These are phyloP conservation scores for Fusarium sp. DNA, from an alignment of 2,329 filamentous ascomycete species.

Conservation along the genomic window DNA sequence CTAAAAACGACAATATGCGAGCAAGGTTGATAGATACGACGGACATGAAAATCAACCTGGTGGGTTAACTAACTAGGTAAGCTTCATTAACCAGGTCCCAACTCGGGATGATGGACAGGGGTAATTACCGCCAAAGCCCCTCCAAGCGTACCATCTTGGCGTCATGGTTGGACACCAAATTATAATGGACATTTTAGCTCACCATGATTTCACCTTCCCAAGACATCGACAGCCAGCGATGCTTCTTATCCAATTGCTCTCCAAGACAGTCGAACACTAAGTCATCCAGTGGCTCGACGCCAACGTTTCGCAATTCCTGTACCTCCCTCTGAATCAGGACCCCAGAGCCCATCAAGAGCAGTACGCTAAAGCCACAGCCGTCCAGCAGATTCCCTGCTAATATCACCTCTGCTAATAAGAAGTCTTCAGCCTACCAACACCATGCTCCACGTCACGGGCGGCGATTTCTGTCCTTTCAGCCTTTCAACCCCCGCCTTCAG, in stretches of 20 bases:
- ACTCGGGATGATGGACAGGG: slow-evolving; percentile 39
- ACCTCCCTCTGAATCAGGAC: background rate
- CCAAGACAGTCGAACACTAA: slow-evolving; percentile 1
- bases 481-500: slow-evolving; percentile 4
- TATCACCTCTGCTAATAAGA: slow-evolving; percentile 31
- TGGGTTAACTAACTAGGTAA: slow-evolving; percentile 9
- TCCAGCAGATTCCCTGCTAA: slow-evolving; percentile 31
- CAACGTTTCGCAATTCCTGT: slow-evolving; percentile 34
- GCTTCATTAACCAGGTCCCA: slow-evolving; percentile 26
- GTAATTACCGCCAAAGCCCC: slow-evolving; percentile 29
- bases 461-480: slow-evolving; percentile 7
- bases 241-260: slow-evolving; percentile 6
- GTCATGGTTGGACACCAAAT: slow-evolving; percentile 38
- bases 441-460: slow-evolving; percentile 19
- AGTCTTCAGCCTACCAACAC: slow-evolving; percentile 17
- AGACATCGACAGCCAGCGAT: slow-evolving; percentile 12
- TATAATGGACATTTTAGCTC: slow-evolving; percentile 23
- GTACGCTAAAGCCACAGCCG: slow-evolving; percentile 11
- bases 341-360: background rate
- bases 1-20: slow-evolving; percentile 1
- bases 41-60: background rate
- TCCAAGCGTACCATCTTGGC: slow-evolving; percentile 37
- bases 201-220: slow-evolving; percentile 6
- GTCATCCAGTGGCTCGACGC: slow-evolving; percentile 23
- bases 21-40: slow-evolving; percentile 1